These are phyloP conservation scores for Drechslerella dactyloides DNA, from an alignment of 2,329 filamentous ascomycete species.

Conservation along the genomic window DNA sequence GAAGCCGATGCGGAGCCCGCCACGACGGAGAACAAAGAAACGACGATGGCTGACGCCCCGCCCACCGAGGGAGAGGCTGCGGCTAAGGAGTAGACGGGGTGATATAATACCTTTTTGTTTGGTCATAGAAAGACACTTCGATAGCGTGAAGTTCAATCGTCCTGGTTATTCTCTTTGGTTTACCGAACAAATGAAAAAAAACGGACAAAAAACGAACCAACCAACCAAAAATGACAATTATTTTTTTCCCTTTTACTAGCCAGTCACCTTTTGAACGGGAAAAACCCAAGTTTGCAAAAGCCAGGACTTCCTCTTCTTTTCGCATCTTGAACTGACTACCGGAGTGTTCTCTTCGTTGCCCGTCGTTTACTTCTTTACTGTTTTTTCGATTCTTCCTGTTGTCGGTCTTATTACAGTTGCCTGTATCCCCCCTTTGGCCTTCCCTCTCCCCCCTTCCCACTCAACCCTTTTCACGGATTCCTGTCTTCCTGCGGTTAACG, in stretches of 20 bases:
- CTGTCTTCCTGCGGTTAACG: slow-evolving; percentile 5
- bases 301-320: slow-evolving; percentile 2
- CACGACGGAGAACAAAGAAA: slow-evolving; percentile 64
- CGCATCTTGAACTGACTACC: slow-evolving; percentile 29
- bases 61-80: slow-evolving; percentile 65
- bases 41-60: slow-evolving; percentile 66
- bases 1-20: slow-evolving; percentile 77
- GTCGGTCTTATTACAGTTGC: slow-evolving; percentile 19
- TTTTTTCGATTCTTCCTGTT: slow-evolving; percentile 13
- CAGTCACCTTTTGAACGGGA: slow-evolving; percentile 1
- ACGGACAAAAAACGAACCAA: slow-evolving; percentile 25
- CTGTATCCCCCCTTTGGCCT: neutral
- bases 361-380: slow-evolving; percentile 36
- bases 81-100: slow-evolving; percentile 34
- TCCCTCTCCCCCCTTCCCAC: neutral
- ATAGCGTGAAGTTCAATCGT: slow-evolving; percentile 51
- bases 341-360: slow-evolving; percentile 40
- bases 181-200: slow-evolving; percentile 34
- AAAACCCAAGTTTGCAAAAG: slow-evolving; percentile 21
- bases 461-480: slow-evolving; percentile 26
- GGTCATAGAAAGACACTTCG: slow-evolving; percentile 54
- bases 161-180: slow-evolving; percentile 48
- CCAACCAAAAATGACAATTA: slow-evolving; percentile 24
- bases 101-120: slow-evolving; percentile 48
- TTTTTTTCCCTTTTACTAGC: slow-evolving; percentile 5